Evolutionary conservation across 805 yeast species (phyloP).

Genomic region (Saccharomycopsis sp.): DNA sequence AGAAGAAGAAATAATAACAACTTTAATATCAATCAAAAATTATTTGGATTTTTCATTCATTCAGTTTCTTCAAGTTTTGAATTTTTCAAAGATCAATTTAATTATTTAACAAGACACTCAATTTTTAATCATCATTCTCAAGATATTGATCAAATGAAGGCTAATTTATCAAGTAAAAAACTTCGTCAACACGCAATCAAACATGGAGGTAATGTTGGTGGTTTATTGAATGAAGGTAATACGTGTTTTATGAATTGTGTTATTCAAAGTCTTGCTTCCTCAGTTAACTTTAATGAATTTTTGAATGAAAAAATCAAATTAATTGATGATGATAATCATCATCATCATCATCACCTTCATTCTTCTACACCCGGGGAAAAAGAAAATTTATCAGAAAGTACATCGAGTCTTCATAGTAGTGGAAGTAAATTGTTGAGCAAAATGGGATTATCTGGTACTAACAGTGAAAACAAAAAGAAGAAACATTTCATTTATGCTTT

Average conservation of each 20-base stretch:
- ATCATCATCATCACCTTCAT: conserved; percentile 7
- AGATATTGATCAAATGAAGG: background rate
- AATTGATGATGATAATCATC: conserved; percentile 15
- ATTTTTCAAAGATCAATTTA: background rate
- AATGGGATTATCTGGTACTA: conserved; percentile 8
- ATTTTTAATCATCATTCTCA: too few relatives aligned
- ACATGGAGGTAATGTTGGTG: conserved; percentile 72
- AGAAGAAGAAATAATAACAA: background rate
- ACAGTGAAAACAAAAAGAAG: background rate
- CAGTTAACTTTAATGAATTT: conserved; percentile 47
- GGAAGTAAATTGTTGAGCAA: conserved; percentile 9
- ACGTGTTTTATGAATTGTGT: conserved; percentile 94
- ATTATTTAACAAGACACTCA: too few relatives aligned
- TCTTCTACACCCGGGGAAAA: too few relatives aligned
- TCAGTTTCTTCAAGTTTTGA: background rate
- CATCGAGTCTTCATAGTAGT: background rate
- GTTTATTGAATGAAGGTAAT: conserved; percentile 82
- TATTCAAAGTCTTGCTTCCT: conserved; percentile 70
- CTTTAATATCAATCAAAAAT: too few relatives aligned
- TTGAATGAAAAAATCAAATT: conserved; percentile 33
- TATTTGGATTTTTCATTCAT: too few relatives aligned
- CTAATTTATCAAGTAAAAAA: background rate
- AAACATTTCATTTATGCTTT: conserved; percentile 41
- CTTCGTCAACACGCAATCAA: conserved; percentile 30
- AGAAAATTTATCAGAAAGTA: background rate